Evolutionary conservation across 805 yeast genomes (phyloP), one percentile per base, ranked within the genome.

Genomic region (Debaryomyces maramus): DNA sequence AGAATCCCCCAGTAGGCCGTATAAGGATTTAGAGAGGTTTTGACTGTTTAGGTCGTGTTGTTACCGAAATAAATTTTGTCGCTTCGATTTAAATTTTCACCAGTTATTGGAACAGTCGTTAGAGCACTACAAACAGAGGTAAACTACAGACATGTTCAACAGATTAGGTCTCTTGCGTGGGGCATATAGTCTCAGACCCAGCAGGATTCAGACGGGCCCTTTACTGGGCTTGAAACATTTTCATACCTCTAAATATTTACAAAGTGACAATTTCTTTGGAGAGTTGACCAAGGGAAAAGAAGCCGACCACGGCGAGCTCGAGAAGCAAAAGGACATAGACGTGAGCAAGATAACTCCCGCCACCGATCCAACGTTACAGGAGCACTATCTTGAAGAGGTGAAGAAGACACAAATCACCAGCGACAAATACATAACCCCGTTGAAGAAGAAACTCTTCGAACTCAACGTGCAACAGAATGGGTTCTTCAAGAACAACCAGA

Each of bases 391-490:
- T 36, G 70, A 78, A 26, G 78, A 81, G 27, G 64, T 63, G 5
- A 31, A 47, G 41, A 44, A 53, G 50, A 58, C 45, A 72, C 88
- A 54, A 65, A 72, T 58, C 34, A 48, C 50, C 41, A 61, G 76
- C 13, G 81, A 86, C 7, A 75, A 78, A 33, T 77, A 79, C 39
- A 61, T 89, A 11, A 73, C 88, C 4, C 91, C 96, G 8, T 67
- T 88, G 45, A 89, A 88, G 60, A 73, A 73, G 47, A 64, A 72
- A 50, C 65, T 90, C 3, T 89, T 86, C 55, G 63, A 73, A 19
- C 65, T 70, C 31, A 85, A 80, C 51, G 85, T 87, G 36, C 58
- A 65, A 6, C 53, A 73, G 45, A 75, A 85, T 58, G 85, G 86
- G 34, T 83, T 83, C 53, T 90, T 76, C 73, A 82, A 81, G 52